These are phyloP conservation scores for Ensete ventricosum DNA, from an alignment of 176 grass and related monocot genomes.

Conservation along the genomic window DNA sequence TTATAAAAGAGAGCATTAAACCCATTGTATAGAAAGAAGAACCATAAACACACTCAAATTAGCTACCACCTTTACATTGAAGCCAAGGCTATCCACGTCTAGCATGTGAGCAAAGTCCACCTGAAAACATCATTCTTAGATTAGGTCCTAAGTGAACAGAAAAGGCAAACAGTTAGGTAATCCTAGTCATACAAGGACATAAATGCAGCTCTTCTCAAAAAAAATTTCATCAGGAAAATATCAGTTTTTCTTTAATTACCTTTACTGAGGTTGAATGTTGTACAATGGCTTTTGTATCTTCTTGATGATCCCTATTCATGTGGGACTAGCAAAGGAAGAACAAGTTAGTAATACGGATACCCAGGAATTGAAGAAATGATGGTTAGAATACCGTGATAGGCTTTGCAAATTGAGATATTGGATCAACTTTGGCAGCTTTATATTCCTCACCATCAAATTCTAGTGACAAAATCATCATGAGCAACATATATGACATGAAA, in stretches of 20 bases:
- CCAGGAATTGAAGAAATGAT: slow-evolving; percentile 18
- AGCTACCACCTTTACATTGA: slow-evolving; percentile 81
- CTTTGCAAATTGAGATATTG: slow-evolving; percentile 79
- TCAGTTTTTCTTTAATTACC: slow-evolving; percentile 29
- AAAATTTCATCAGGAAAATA: slow-evolving; percentile 7
- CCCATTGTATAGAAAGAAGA: background rate
- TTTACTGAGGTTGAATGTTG: slow-evolving; percentile 72
- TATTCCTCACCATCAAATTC: slow-evolving; percentile 74
- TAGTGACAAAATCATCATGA: slow-evolving; percentile 22
- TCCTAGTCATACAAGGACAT: background rate
- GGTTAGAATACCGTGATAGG: slow-evolving; percentile 51
- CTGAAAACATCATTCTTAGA: slow-evolving; percentile 33
- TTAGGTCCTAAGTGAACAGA: slow-evolving; percentile 4
- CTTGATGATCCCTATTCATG: slow-evolving; percentile 94
- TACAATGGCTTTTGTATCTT: slow-evolving; percentile 90
- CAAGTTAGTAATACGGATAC: slow-evolving; percentile 18
- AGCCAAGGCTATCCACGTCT: slow-evolving; percentile 82
- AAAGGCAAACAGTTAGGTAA: background rate
- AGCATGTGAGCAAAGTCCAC: slow-evolving; percentile 88
- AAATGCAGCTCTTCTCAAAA: slow-evolving; percentile 6
- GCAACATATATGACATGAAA: slow-evolving; percentile 1
- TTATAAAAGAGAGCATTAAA: no score
- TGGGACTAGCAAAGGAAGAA: slow-evolving; percentile 45
- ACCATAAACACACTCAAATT: slow-evolving; percentile 9
- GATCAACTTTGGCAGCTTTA: slow-evolving; percentile 69